phyloP scores from a whole-genome alignment of 148 eudicot species.

The Hydrangea macrophylla region DNA sequence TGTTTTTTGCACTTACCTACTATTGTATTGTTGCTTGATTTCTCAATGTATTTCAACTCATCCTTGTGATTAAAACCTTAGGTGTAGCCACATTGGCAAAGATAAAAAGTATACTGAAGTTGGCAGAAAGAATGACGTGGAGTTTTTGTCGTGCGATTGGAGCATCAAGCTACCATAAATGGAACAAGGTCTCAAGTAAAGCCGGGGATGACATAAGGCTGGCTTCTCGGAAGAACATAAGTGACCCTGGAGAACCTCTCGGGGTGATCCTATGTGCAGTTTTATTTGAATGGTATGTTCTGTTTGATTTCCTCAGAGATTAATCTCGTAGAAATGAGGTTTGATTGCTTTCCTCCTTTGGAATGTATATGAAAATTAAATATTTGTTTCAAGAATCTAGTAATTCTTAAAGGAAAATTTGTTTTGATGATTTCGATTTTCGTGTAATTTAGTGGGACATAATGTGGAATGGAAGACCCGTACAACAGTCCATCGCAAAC shows the following conservation, averaged over 20 bases:
- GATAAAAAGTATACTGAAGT: constrained; percentile 78
- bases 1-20: no score
- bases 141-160: constrained; percentile 76
- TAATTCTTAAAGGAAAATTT: no score
- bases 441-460: constrained; percentile 78
- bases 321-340: constrained; percentile 81
- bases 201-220: constrained; percentile 88
- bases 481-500: constrained; percentile 61
- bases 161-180: constrained; percentile 72
- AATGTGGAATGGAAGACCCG: constrained; percentile 58
- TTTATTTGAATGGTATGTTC: constrained; percentile 62
- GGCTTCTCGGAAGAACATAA: constrained; percentile 72
- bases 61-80: constrained; percentile 22
- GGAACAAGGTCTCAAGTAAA: constrained; percentile 77
- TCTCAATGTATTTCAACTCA: no score
- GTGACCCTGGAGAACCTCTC: constrained; percentile 83
- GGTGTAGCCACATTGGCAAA: constrained; percentile 90
- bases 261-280: constrained; percentile 81
- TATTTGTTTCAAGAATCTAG: background rate
- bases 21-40: no score
- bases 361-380: background rate
- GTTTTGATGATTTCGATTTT: constrained; percentile 1
- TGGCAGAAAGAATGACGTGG: constrained; percentile 93
- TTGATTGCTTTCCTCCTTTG: background rate
- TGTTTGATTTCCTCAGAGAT: constrained; percentile 84